Percentiles rank a stretch among this genome's conserved stretches.
These are phyloP conservation scores for Arthrobotrys pseudoclavata DNA, from an alignment of 2,329 filamentous ascomycete species.

Conservation along the genomic window DNA sequence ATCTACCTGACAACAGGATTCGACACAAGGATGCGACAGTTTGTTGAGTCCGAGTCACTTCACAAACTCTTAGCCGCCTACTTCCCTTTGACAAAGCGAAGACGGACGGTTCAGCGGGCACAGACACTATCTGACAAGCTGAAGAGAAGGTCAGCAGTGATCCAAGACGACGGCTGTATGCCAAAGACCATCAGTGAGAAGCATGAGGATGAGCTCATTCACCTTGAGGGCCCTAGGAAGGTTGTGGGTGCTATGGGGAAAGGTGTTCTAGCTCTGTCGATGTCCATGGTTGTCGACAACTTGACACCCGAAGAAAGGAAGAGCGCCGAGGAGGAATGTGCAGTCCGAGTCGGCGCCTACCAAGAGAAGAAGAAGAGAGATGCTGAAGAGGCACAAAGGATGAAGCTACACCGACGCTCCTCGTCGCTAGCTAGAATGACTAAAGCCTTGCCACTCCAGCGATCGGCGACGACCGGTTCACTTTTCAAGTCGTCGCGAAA, in stretches of 20 bases:
- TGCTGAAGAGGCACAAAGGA: constrained; percentile 33
- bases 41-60: constrained; percentile 62
- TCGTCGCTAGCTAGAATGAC: constrained; percentile 21
- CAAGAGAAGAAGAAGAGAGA: constrained; percentile 38
- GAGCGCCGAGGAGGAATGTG: constrained; percentile 42
- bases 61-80: constrained; percentile 60
- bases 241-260: constrained; percentile 62
- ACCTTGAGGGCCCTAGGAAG: constrained; percentile 58
- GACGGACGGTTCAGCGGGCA: constrained; percentile 30
- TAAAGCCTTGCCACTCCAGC: constrained; percentile 15
- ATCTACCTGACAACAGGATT: constrained; percentile 61
- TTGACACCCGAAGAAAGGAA: constrained; percentile 50
- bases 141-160: constrained; percentile 46
- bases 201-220: constrained; percentile 39
- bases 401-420: constrained; percentile 39
- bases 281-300: constrained; percentile 50
- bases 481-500: constrained; percentile 47
- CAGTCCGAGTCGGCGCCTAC: constrained; percentile 15
- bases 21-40: constrained; percentile 62
- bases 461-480: constrained; percentile 46
- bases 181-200: constrained; percentile 44
- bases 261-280: constrained; percentile 61
- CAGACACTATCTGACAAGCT: constrained; percentile 46
- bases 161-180: constrained; percentile 25
- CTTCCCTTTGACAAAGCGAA: constrained; percentile 60